Evolutionary conservation across 2,329 filamentous ascomycete genomes (phyloP).

Genomic region (Aplosporella prunicola): DNA sequence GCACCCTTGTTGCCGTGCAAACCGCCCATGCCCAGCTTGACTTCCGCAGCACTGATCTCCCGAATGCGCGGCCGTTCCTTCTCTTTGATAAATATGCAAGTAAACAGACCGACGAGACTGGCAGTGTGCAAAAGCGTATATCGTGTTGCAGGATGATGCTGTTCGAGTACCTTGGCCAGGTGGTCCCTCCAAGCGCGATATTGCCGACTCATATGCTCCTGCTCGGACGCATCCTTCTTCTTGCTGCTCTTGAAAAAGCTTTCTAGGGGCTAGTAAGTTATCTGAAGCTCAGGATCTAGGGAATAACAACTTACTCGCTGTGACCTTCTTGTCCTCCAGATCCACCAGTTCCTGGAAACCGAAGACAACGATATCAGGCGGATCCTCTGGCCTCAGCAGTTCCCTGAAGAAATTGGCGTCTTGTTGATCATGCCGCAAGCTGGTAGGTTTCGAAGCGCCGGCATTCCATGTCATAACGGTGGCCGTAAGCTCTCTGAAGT

Average conservation of each 20-base stretch:
- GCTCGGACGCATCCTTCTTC: constrained; percentile 74
- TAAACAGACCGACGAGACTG: constrained; percentile 88
- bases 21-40: constrained; percentile 94
- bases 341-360: constrained; percentile 98
- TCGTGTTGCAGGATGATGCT: constrained; percentile 66
- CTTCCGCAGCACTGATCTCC: constrained; percentile 68
- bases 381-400: constrained; percentile 63
- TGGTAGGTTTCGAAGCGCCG: constrained; percentile 84
- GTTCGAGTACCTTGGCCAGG: constrained; percentile 70
- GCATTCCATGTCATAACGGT: constrained; percentile 94
- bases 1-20: constrained; percentile 95
- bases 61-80: constrained; percentile 66
- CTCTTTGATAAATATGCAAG: constrained; percentile 86
- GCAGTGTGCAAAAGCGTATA: constrained; percentile 85
- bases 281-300: background rate
- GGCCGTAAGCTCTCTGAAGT: constrained; percentile 71
- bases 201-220: constrained; percentile 90
- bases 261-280: constrained; percentile 36
- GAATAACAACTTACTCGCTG: constrained; percentile 55
- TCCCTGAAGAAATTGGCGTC: constrained; percentile 74
- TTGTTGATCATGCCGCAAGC: constrained; percentile 58
- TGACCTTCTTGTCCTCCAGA: constrained; percentile 92
- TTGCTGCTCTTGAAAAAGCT: constrained; percentile 70
- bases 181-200: constrained; percentile 96
- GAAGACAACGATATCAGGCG: constrained; percentile 86